Conservation (phyloP, 1,284 basidiomycete species). For the Ceratobasidium sp. region DNA sequence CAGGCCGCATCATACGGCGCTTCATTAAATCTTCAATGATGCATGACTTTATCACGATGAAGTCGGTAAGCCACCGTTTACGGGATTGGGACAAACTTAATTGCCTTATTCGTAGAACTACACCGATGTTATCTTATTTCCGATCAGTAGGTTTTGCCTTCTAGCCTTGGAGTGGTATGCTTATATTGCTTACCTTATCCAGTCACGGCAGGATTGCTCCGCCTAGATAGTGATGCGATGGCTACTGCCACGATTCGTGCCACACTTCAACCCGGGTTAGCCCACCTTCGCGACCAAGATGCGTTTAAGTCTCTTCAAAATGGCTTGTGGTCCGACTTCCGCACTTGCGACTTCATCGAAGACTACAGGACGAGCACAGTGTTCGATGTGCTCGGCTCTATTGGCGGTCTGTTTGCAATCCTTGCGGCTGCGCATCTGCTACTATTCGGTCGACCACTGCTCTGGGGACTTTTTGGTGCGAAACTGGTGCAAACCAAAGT, state of each 20-base stretch:
- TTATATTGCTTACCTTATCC: background rate
- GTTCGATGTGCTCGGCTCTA: constrained; percentile 3
- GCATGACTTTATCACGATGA: background rate
- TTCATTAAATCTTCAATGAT: constrained; percentile 6
- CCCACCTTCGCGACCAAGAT: background rate
- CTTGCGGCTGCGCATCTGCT: constrained; percentile 1
- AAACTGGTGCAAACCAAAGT: background rate
- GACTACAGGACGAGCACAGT: constrained; percentile 20
- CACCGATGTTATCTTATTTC: background rate
- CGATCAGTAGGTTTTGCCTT: background rate
- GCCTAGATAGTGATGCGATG: background rate
- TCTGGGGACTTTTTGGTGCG: constrained; percentile 8
- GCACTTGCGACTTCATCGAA: constrained; percentile 5
- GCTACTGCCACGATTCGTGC: constrained; percentile 2
- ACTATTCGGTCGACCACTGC: constrained; percentile 10
- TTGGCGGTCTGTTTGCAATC: constrained; percentile 16
- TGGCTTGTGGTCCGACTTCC: background rate
- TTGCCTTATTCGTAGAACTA: background rate
- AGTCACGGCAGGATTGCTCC: background rate
- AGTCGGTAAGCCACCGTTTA: background rate
- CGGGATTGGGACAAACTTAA: no score
- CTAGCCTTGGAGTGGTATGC: no score
- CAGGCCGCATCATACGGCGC: background rate
- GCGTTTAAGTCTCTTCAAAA: background rate
- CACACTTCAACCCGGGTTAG: background rate